Percentiles rank a stretch among this genome's conserved stretches.
phyloP scores from a whole-genome alignment of 805 yeast genomes.

The Saccharomyces paradoxus region DNA sequence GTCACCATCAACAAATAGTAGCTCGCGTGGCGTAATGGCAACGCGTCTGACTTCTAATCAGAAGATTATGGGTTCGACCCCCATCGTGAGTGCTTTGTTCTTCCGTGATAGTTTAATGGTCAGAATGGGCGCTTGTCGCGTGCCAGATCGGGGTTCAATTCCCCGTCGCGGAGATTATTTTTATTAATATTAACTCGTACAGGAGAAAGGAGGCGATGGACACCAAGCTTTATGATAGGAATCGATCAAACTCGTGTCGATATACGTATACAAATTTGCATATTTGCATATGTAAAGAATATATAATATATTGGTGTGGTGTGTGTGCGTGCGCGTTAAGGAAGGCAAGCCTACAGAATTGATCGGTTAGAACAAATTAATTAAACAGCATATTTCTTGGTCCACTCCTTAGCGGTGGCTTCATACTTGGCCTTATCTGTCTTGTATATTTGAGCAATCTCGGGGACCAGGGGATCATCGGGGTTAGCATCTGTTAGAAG shows the following conservation, averaged over 20 bases:
- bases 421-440: conserved; percentile 88
- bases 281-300: not conserved
- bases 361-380: not conserved
- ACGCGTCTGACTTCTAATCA: conserved; percentile 51
- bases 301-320: not conserved
- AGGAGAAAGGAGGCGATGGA: not conserved
- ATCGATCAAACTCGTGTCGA: not conserved
- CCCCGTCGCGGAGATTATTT: not conserved
- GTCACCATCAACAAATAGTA: too few relatives aligned
- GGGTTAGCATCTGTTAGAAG: conserved; percentile 95
- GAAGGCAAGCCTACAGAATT: too few relatives aligned
- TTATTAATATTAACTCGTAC: not conserved
- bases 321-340: too few relatives aligned
- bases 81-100: conserved; percentile 35
- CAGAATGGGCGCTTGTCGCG: not conserved
- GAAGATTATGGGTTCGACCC: conserved; percentile 51
- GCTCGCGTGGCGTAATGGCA: conserved; percentile 51
- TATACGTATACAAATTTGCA: not conserved
- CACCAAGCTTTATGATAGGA: not conserved
- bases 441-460: conserved; percentile 91
- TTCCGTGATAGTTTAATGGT: not conserved
- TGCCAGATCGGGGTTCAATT: not conserved
- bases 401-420: conserved; percentile 96
- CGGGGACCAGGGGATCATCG: conserved; percentile 96
- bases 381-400: conserved; percentile 89